Evolutionary conservation across 495 filamentous ascomycete species (phyloP), one percentile per base, ranked within the genome.

Genomic region (Hypoxylon intermedium): DNA sequence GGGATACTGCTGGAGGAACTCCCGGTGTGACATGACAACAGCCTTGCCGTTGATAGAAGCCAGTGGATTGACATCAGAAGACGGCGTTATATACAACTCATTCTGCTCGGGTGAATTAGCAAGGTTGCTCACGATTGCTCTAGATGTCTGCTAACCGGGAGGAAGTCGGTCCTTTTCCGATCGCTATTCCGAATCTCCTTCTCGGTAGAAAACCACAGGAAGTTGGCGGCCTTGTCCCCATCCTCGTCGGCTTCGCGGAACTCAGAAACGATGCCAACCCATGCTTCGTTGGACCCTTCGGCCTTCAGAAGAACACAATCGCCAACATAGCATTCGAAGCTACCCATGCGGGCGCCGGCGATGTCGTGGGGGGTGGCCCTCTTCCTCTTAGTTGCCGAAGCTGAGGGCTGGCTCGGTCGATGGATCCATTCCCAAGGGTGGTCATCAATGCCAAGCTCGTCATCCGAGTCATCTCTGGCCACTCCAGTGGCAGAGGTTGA

Each of bases 371-470:
- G 41, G 16, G 40, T 54, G 60, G 57, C 68, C 72, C 57, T 73
- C 69, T 69, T 81, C 48, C 66, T 72, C 70, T 67, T 81, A 0
- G 51, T 38, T 4, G 30, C 44, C 61, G 51, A 34, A 70, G 59
- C 1, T 55, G 50, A 38, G 58, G 65, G 3, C 5, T 73, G 20
- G 9, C 15, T 26, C 21, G 60, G 16, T 15, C 40, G 71, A 74
- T 94, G 94, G 23, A 97, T 86, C 93, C 93, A 98, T 70, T 95
- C 86, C 94, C 94, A 98, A 1, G 92, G 91, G 36, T 81, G 77
- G 72, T 96, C 91, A 49, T 94, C 91, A 13, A 85, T 76, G 15
- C 91, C 92, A 7, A 95, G 80, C 69, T 97, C 93, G 63, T 97
- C 92, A 76, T 97, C 93, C 9, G 91, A 96, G 69, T 95, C 91